Conservation (phyloP, 495 filamentous ascomycete species). For the Aspergillus haitiensis region DNA sequence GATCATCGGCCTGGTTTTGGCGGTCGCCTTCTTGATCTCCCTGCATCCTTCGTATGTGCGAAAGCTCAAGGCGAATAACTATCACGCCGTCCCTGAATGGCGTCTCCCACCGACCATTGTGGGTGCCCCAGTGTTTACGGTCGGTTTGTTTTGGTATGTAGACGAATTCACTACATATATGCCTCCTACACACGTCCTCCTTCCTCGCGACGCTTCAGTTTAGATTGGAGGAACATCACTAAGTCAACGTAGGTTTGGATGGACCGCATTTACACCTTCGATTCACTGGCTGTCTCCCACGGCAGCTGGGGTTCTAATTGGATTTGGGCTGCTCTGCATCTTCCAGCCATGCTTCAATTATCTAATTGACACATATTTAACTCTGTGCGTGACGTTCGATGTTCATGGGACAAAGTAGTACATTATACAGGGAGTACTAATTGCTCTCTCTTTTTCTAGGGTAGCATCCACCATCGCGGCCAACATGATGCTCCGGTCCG, state of each 20-base stretch:
- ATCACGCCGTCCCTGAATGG: slow-evolving; percentile 55
- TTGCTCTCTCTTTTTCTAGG: slow-evolving; percentile 24
- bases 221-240: not conserved
- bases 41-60: slow-evolving; percentile 57
- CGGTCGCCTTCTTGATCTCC: slow-evolving; percentile 49
- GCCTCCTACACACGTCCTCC: no score
- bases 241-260: slow-evolving; percentile 62
- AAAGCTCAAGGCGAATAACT: slow-evolving; percentile 67
- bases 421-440: not conserved
- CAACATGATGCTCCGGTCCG: slow-evolving; percentile 75
- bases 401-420: not conserved
- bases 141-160: slow-evolving; percentile 60
- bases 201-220: no score
- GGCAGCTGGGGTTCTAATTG: slow-evolving; percentile 20
- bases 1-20: slow-evolving; percentile 25
- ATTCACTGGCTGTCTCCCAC: slow-evolving; percentile 29
- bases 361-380: slow-evolving; percentile 42
- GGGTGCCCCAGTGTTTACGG: slow-evolving; percentile 52
- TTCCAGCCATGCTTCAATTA: slow-evolving; percentile 32
- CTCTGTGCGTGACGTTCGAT: slow-evolving; percentile 51
- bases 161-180: no score
- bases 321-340: slow-evolving; percentile 27
- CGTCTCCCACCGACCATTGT: slow-evolving; percentile 40
- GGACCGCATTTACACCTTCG: slow-evolving; percentile 23
- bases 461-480: slow-evolving; percentile 78